These are phyloP conservation scores for Corinectria fuckeliana DNA, from an alignment of 2,329 filamentous ascomycete genomes.

Conservation along the genomic window DNA sequence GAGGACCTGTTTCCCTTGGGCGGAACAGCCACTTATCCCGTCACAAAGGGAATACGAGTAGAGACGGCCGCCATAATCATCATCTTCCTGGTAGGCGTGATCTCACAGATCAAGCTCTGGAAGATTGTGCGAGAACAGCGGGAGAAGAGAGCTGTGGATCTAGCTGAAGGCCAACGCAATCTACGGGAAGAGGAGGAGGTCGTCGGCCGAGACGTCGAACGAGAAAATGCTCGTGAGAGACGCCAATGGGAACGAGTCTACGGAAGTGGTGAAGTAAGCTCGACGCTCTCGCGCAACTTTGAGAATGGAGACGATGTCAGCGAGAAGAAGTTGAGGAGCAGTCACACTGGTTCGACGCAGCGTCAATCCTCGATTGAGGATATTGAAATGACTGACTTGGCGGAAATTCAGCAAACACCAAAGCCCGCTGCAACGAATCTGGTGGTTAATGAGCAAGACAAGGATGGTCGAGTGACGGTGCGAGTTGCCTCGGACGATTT, in stretches of 20 bases:
- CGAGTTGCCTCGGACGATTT: constrained; percentile 59
- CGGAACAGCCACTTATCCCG: constrained; percentile 76
- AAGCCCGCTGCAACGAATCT: constrained; percentile 43
- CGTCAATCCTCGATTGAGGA: constrained; percentile 49
- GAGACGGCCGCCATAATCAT: constrained; percentile 82
- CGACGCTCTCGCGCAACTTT: constrained; percentile 54
- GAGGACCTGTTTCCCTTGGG: constrained; percentile 76
- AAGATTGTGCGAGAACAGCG: constrained; percentile 73
- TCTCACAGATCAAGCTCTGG: constrained; percentile 89
- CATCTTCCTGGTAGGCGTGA: constrained; percentile 74
- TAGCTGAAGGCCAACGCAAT: constrained; percentile 58
- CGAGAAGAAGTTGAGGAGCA: constrained; percentile 50
- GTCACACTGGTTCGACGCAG: constrained; percentile 44
- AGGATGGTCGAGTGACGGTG: constrained; percentile 58
- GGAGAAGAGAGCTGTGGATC: constrained; percentile 57
- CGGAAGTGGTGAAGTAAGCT: constrained; percentile 60
- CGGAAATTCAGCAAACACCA: constrained; percentile 41
- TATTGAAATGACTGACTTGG: constrained; percentile 64
- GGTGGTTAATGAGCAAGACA: constrained; percentile 49
- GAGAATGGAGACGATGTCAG: constrained; percentile 57
- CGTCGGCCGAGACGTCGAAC: constrained; percentile 71
- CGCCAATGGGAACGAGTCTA: constrained; percentile 80
- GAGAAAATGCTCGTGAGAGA: constrained; percentile 65
- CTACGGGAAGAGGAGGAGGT: constrained; percentile 72
- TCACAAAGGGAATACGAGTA: constrained; percentile 85